Evolutionary conservation across 2,329 filamentous ascomycete genomes (phyloP), one percentile per base, ranked within the genome.

Genomic region (Colletotrichum chlorophyti): DNA sequence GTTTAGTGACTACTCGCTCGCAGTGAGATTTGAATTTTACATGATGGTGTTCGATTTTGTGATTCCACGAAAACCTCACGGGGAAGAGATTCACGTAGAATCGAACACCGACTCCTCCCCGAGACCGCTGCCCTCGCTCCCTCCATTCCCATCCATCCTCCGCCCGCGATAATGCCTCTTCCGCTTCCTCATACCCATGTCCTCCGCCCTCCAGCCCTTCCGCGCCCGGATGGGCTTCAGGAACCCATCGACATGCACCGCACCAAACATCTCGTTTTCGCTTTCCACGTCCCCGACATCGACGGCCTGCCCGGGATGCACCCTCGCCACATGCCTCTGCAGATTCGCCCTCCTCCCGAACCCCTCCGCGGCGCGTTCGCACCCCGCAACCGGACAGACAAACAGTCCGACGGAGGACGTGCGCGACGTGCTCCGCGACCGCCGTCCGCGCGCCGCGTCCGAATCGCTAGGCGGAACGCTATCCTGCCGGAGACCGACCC

Each of bases 201-300:
- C 58, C 29, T 60, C 58, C 3, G 53, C 58, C 14, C 58, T 40
- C 82, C 81, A 85, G 0, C 81, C 82, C 38, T 67, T 72, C 6
- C 77, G 72, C 1, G 76, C 70, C 55, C 76, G 73, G 49, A 91
- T 79, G 4, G 82, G 80, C 66, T 78, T 76, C 65, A 91, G 64
- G 65, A 89, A 91, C 0, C 88, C 85, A 69, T 91, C 88, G 1
- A 85, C 80, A 65, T 91, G 88, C 17, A 91, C 84, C 0, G 79
- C 87, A 0, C 87, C 88, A 8, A 79, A 64, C 65, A 85, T 81
- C 65, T 86, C 83, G 54, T 80, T 82, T 65, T 77, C 81, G 58
- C 79, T 75, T 17, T 75, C 74, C 27, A 68, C 40, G 67, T 75
- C 17, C 71, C 70, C 60, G 70, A 74, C 49, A 68, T 75, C 43